phyloP scores from a whole-genome alignment of 2,329 filamentous ascomycete species.

The Nothomitra cinnamomea region DNA sequence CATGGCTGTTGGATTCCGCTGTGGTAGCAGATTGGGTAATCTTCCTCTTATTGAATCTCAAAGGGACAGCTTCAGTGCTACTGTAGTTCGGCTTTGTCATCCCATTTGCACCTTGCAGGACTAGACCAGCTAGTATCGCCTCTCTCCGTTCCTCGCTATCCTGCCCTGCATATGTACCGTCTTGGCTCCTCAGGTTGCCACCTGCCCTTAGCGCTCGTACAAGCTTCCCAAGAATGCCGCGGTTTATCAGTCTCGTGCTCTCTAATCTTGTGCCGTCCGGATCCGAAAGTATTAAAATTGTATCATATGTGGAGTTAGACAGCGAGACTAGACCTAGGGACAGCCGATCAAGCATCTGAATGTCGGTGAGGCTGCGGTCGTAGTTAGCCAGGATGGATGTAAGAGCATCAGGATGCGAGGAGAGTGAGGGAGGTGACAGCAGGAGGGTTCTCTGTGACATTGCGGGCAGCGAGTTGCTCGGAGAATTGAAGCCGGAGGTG shows the following conservation, averaged over 20 bases:
- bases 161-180: conserved; percentile 36
- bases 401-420: conserved; percentile 67
- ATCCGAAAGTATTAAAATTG: conserved; percentile 70
- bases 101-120: conserved; percentile 38
- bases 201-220: conserved; percentile 54
- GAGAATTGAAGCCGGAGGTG: conserved; percentile 19
- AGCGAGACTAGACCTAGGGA: conserved; percentile 65
- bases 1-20: conserved; percentile 2
- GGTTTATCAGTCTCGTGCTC: conserved; percentile 44
- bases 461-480: conserved; percentile 8
- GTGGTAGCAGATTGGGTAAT: conserved; percentile 1
- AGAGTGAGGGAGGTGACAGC: conserved; percentile 78
- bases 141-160: conserved; percentile 45
- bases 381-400: conserved; percentile 52
- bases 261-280: conserved; percentile 50
- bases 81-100: conserved; percentile 58
- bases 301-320: conserved; percentile 61
- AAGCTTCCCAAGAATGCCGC: conserved; percentile 51
- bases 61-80: conserved; percentile 37
- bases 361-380: conserved; percentile 62
- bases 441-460: conserved; percentile 48
- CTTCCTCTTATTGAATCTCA: conserved; percentile 51
- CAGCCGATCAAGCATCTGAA: conserved; percentile 96
- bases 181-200: conserved; percentile 51
- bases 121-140: conserved; percentile 67